Conservation (phyloP, 2,329 filamentous ascomycete genomes). For the Colletotrichum limetticola region DNA sequence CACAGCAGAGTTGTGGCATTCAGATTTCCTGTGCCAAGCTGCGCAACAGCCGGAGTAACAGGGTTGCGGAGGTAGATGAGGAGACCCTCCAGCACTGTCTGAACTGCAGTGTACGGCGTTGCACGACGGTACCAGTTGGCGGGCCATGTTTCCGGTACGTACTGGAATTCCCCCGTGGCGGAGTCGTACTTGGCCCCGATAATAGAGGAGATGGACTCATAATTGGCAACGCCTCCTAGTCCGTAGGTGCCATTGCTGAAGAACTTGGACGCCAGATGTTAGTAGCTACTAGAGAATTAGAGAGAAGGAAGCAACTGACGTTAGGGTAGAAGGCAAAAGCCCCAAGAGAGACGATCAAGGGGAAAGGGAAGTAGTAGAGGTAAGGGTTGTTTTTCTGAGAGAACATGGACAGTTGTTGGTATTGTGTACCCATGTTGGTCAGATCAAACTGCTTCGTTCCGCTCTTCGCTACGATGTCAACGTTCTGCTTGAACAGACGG, state of each 20-base stretch:
- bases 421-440: constrained; percentile 27
- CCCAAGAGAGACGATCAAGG: constrained; percentile 18
- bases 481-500: constrained; percentile 29
- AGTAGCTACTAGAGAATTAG: neutral
- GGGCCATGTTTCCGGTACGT: constrained; percentile 31
- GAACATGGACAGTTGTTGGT: constrained; percentile 22
- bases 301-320: neutral
- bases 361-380: constrained; percentile 29
- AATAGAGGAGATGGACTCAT: constrained; percentile 28
- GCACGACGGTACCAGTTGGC: constrained; percentile 28
- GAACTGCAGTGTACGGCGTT: constrained; percentile 17
- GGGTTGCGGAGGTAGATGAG: constrained; percentile 19
- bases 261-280: neutral
- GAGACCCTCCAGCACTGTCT: constrained; percentile 15
- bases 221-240: constrained; percentile 24
- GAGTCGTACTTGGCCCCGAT: constrained; percentile 25
- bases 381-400: constrained; percentile 29
- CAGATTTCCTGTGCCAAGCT: constrained; percentile 16
- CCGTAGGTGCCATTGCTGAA: constrained; percentile 29
- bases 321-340: constrained; percentile 27
- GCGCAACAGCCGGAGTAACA: neutral
- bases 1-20: constrained; percentile 25
- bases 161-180: constrained; percentile 22
- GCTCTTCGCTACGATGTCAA: constrained; percentile 21
- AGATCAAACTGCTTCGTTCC: constrained; percentile 23